Conservation (phyloP, 2,329 filamentous ascomycete genomes). For the Talaromyces sp. region DNA sequence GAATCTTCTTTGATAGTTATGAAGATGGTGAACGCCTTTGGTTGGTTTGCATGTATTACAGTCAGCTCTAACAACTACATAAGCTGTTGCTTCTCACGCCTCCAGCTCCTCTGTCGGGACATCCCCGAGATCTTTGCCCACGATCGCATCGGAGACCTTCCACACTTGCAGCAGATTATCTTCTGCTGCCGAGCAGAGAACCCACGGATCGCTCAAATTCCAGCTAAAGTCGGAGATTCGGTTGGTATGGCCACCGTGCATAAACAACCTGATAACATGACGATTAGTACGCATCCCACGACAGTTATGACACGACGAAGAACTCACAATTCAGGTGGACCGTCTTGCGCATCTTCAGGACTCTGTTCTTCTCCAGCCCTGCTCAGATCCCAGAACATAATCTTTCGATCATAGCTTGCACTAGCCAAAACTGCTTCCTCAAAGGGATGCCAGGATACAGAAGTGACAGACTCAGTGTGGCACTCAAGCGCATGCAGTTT, state of each 20-base stretch:
- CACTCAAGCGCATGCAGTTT: slow-evolving; percentile 87
- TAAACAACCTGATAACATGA: slow-evolving; percentile 65
- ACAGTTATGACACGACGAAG: background rate
- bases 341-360: slow-evolving; percentile 91
- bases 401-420: slow-evolving; percentile 83
- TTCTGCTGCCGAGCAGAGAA: slow-evolving; percentile 90
- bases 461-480: slow-evolving; percentile 84
- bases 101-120: slow-evolving; percentile 73
- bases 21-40: background rate
- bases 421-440: slow-evolving; percentile 86
- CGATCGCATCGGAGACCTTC: slow-evolving; percentile 78
- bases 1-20: too few species aligned
- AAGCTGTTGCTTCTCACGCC: slow-evolving; percentile 27
- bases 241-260: slow-evolving; percentile 98
- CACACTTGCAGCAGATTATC: slow-evolving; percentile 96
- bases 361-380: slow-evolving; percentile 89
- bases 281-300: background rate
- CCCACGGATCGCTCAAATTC: slow-evolving; percentile 96
- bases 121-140: slow-evolving; percentile 70
- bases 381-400: slow-evolving; percentile 95
- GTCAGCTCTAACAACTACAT: background rate
- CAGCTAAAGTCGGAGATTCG: slow-evolving; percentile 95
- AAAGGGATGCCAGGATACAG: slow-evolving; percentile 88
- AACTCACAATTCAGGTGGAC: slow-evolving; percentile 83
- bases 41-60: background rate